phyloP scores from a whole-genome alignment of 2,329 filamentous ascomycete species.

The Macrophomina pseudophaseolina region DNA sequence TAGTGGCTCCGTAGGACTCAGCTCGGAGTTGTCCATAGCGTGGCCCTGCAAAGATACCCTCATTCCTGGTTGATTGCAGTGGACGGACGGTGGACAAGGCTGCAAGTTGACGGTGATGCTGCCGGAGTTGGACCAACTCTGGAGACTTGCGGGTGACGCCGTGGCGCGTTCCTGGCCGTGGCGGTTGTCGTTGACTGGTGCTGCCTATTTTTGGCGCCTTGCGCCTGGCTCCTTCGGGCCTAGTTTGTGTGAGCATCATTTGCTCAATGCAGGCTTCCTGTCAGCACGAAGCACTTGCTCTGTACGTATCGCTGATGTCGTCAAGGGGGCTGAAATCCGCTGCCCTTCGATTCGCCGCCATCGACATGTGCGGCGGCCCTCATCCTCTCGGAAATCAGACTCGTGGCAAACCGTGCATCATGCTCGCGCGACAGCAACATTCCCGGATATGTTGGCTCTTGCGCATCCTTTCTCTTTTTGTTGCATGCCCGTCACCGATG shows the following conservation, averaged over 20 bases:
- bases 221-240: not conserved
- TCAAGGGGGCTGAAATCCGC: not conserved
- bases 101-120: not conserved
- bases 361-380: too few relatives aligned
- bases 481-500: too few relatives aligned
- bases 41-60: not conserved
- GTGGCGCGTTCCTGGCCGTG: not conserved
- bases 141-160: not conserved
- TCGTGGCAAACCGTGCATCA: too few relatives aligned
- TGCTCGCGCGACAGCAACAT: too few relatives aligned
- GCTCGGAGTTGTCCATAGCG: not conserved
- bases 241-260: not conserved
- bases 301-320: not conserved
- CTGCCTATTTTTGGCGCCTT: constrained; percentile 7
- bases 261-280: not conserved
- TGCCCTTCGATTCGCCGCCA: too few relatives aligned
- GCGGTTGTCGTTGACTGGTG: not conserved
- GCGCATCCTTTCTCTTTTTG: too few relatives aligned
- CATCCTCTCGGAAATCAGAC: too few relatives aligned
- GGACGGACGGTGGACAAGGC: not conserved
- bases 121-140: not conserved
- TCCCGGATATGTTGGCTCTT: too few relatives aligned
- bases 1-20: not conserved
- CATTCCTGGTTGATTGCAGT: not conserved
- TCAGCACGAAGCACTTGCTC: too few relatives aligned